These are phyloP conservation scores for Cornus suecica DNA, from an alignment of 148 eudicot species.

Conservation along the genomic window DNA sequence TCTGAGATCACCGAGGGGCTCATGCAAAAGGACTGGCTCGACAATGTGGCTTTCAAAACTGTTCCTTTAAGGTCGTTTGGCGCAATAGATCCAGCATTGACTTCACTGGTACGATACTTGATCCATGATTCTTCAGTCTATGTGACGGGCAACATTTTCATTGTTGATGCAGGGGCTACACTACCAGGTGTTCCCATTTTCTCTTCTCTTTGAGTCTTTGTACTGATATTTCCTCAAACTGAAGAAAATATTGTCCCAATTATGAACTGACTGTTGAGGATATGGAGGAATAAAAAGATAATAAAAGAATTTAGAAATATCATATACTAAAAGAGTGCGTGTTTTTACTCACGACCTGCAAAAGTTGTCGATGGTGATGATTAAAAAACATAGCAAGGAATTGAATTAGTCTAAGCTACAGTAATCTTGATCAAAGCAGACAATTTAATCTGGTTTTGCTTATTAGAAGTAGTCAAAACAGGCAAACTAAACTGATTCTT, in stretches of 20 bases:
- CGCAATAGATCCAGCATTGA: not conserved
- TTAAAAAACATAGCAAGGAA: too few species aligned
- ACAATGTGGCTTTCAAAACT: not conserved
- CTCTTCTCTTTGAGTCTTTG: not conserved
- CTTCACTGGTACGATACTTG: not conserved
- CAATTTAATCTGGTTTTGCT: too few species aligned
- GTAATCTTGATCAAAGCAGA: too few species aligned
- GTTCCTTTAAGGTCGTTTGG: not conserved
- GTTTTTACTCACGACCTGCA: too few species aligned
- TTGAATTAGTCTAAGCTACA: too few species aligned
- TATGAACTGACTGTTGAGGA: not conserved
- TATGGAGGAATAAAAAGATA: too few species aligned
- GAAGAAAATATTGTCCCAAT: too few species aligned
- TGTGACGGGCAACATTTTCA: constrained; percentile 3
- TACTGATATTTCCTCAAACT: too few species aligned
- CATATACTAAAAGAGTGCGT: too few species aligned
- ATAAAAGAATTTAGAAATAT: not conserved
- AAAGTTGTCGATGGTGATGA: too few species aligned
- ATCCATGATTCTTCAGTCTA: not conserved
- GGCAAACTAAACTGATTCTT: too few species aligned
- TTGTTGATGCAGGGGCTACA: constrained; percentile 3
- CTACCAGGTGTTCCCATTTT: constrained; percentile 7
- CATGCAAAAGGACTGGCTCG: not conserved
- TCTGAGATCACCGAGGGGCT: constrained; percentile 2
- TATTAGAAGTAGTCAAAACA: too few species aligned